Base-by-base conservation (phyloP, 2,329 filamentous ascomycete species). In the Colletotrichum incanum region DNA sequence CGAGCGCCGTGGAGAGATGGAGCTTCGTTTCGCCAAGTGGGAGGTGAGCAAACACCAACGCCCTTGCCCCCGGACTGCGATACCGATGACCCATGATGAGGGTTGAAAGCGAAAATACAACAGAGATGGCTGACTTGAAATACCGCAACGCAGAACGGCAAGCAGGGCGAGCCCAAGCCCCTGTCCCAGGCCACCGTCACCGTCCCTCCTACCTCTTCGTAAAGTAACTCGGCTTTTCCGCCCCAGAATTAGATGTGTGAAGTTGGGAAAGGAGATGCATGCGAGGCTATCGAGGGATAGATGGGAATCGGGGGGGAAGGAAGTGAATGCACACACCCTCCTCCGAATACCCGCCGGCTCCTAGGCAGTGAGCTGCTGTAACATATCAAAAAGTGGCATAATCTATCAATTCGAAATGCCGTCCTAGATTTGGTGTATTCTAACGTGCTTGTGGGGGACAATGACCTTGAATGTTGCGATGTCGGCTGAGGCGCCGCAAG, bases 21-120 rank as follows among this genome's bases (percentile, higher is more conserved):
- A 98, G 67, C 86, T 99, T 79, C 92, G 92, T 85, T 97, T 98
- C 81, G 89, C 94, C 78, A 97, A 96, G 90, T 99, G 96, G 96
- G 89, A 94, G 91, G 96, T 99, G 86, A 90, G 94, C 79, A 65
- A 59, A 70, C 68, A 76, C 16, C 43, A 23, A 61, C 39, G 14
- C 18, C 31, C 16, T 11, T 11, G 11, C 37, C 31, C 34, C 54
- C 20, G n/a, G 43, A 54, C 60, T 43, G n/a, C 43, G 62, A 37
- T 60, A 52, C 62, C 65, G 56, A 34, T 52, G 37, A 37, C 45
- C n/a, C 34, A 45, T 16, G 34, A 52, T n/a, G 28, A 6, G 52
- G 50, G 23, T 55, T 41, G 39, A 47, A 7, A 11, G 65, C 37
- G 34, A 26, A 28, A 43, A 58, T 31, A 59, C 39, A 39, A 65